Evolutionary conservation across 768 basidiomycete genomes (phyloP), one percentile per base, ranked within the genome.

Genomic region (Tylopilus sp.): DNA sequence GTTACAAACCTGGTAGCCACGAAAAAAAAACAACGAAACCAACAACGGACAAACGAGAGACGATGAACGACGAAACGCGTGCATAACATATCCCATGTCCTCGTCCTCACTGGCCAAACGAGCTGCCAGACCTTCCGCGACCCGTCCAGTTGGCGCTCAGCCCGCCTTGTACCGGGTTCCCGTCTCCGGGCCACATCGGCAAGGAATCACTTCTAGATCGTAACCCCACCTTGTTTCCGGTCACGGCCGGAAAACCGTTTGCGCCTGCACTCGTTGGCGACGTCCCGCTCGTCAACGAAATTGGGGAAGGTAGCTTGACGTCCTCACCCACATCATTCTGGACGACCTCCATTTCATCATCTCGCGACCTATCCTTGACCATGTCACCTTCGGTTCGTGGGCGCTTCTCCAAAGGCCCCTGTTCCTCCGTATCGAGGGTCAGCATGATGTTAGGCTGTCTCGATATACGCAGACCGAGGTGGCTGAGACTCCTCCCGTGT

Each of bases 391-490:
- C 63, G 3, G 63, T 59, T 6, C 61, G 54, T 19, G 62, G 63
- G 11, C 66, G 63, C 46, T 71, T 71, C 26, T 66, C 57, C 21
- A 61, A 53, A 33, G 58, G 54, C 19, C 62, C 52, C 6, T 64
- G 41, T 30, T 62, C 54, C 31, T 67, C 48, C 26, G 54, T 58
- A 7, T 73, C 61, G 42, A 61, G 43, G 21, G 71, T 64, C 22
- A 72, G 64, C 28, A 41, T 64, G 37, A 58, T 75, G 47, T 57
- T 72, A n/a, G 55, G 71, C 30, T 62, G 66, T 56, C 43, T 60
- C 51, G 30, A 60, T 21, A 41, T 26, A 14, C 56, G 59, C 52
- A 69, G 67, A 2, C 54, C 53, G n/a, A 59, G 55, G 30, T 54
- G 71, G 60, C 66, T 70, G 17, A 58, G 28, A 41, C 63, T 68